phyloP scores from a whole-genome alignment of 2,329 filamentous ascomycete genomes.

The Venturia asperata region DNA sequence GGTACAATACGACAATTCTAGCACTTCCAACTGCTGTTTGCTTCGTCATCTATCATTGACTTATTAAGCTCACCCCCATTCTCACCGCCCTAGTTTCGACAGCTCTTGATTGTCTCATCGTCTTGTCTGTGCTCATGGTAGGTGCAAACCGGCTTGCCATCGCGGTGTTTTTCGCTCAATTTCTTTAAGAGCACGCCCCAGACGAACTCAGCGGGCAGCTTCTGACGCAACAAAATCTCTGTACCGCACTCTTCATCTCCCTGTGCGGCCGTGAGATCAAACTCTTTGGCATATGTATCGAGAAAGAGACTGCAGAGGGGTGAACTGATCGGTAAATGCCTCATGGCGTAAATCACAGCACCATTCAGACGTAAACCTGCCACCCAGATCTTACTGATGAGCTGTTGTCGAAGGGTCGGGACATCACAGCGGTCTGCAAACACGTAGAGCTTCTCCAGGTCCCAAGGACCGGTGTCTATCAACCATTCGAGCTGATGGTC shows the following conservation, averaged over 20 bases:
- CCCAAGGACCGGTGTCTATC: not conserved
- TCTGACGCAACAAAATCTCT: not conserved
- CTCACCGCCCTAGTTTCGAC: too few species aligned
- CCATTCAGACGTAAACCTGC: not conserved
- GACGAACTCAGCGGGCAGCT: not conserved
- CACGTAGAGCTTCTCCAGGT: not conserved
- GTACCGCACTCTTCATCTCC: not conserved
- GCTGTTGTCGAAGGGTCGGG: not conserved
- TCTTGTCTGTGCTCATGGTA: not conserved
- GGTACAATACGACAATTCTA: too few species aligned
- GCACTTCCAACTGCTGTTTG: too few species aligned
- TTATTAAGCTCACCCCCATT: too few species aligned
- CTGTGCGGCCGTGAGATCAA: rapidly evolving
- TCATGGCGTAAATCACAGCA: not conserved
- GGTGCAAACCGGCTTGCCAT: not conserved
- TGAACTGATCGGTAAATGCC: not conserved
- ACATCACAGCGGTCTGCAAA: constrained; percentile 11
- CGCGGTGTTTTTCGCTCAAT: not conserved
- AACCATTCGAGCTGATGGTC: not conserved
- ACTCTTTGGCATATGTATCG: not conserved
- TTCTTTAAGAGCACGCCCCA: not conserved
- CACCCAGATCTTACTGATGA: not conserved
- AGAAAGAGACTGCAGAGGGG: not conserved
- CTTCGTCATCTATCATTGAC: too few species aligned
- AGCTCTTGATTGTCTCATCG: not conserved